Evolutionary conservation across 2,329 filamentous ascomycete species (phyloP).

Genomic region (Cladosporium oxysporum): DNA sequence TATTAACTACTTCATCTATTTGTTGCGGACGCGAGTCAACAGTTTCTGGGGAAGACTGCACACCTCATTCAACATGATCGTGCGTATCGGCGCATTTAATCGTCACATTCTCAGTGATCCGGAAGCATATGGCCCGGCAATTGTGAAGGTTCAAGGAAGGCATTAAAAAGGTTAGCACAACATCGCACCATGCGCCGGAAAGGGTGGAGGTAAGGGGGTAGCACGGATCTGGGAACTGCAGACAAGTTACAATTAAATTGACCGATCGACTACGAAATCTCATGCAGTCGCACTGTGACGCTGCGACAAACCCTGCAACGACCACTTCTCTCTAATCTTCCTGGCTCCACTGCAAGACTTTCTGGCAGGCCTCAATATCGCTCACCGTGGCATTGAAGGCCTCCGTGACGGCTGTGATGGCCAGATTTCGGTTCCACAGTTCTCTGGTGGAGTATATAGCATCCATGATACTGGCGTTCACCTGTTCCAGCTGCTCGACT

Average conservation of each 20-base stretch:
- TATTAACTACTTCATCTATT: not conserved
- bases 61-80: not conserved
- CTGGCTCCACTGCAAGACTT: constrained; percentile 45
- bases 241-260: not conserved
- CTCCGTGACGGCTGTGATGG: constrained; percentile 62
- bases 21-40: not conserved
- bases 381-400: constrained; percentile 75
- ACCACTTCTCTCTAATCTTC: constrained; percentile 23
- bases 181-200: not conserved
- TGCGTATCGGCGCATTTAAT: not conserved
- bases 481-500: constrained; percentile 93
- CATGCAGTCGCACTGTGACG: not conserved
- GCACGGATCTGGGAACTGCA: not conserved
- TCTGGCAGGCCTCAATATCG: constrained; percentile 64
- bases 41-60: not conserved
- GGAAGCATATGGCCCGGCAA: not conserved
- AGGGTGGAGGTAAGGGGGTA: not conserved
- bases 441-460: constrained; percentile 77
- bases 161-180: too few relatives aligned
- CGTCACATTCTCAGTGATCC: not conserved
- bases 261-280: not conserved
- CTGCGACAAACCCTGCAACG: not conserved
- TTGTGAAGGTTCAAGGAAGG: too few relatives aligned
- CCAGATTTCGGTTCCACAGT: constrained; percentile 80
- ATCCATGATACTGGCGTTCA: constrained; percentile 88